Percentiles rank a stretch among this genome's conserved stretches.
These are phyloP conservation scores for Plantago coronopus DNA, from an alignment of 305 asterid species.

Conservation along the genomic window DNA sequence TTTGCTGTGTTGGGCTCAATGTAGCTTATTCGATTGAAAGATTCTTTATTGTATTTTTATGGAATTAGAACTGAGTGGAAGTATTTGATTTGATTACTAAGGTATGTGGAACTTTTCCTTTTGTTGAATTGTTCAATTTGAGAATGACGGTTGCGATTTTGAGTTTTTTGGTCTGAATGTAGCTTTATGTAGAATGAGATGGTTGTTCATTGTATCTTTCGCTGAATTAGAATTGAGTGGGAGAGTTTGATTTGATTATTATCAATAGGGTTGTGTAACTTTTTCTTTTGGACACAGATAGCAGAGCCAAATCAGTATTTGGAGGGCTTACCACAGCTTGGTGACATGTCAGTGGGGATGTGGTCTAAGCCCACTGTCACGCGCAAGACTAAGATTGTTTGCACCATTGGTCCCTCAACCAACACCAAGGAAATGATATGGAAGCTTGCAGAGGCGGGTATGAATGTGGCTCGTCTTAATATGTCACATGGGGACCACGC, in stretches of 20 bases:
- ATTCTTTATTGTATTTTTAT: too few relatives aligned
- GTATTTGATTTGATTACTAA: too few relatives aligned
- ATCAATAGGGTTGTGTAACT: background rate
- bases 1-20: too few relatives aligned
- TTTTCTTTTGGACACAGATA: constrained; percentile 25
- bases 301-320: constrained; percentile 39
- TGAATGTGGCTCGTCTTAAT: constrained; percentile 96
- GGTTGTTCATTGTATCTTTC: too few relatives aligned
- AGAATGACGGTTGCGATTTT: too few relatives aligned
- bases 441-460: constrained; percentile 99
- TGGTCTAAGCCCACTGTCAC: constrained; percentile 82
- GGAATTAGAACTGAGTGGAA: too few relatives aligned
- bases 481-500: constrained; percentile 99
- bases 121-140: too few relatives aligned
- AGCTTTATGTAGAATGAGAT: too few relatives aligned
- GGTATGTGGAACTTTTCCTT: too few relatives aligned
- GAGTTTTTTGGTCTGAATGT: too few relatives aligned
- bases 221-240: background rate
- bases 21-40: too few relatives aligned
- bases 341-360: constrained; percentile 38
- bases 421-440: constrained; percentile 92
- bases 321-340: constrained; percentile 38
- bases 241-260: background rate
- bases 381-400: constrained; percentile 94
- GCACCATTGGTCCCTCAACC: constrained; percentile 98